Percentiles rank a stretch among this genome's conserved stretches.
Evolutionary conservation across 805 yeast species (phyloP).

Genomic region (Kodamaea jinghongensis): DNA sequence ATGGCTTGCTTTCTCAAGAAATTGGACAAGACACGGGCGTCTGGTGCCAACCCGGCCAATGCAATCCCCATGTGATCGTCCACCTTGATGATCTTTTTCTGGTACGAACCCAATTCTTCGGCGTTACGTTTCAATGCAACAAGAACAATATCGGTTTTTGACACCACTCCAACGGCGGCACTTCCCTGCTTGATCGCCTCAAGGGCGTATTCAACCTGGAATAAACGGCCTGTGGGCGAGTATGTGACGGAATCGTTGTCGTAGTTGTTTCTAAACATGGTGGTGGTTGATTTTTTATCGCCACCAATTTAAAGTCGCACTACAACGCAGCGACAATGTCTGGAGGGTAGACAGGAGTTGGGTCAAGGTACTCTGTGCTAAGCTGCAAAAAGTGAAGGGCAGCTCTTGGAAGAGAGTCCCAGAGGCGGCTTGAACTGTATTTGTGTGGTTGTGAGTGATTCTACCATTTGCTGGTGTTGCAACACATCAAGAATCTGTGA

Average conservation of each 20-base stretch:
- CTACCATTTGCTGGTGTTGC: too few species aligned
- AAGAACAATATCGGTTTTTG: constrained; percentile 82
- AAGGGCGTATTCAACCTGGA: constrained; percentile 84
- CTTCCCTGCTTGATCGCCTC: constrained; percentile 98
- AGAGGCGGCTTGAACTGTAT: too few species aligned
- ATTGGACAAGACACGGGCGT: constrained; percentile 90
- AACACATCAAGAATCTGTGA: too few species aligned
- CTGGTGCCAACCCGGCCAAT: constrained; percentile 96
- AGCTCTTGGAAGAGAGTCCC: too few species aligned
- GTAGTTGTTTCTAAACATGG: constrained; percentile 91
- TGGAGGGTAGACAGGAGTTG: neutral
- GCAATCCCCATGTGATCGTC: constrained; percentile 95
- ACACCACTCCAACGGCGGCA: constrained; percentile 92
- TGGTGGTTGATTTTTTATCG: constrained; percentile 6
- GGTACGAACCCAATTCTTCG: constrained; percentile 96
- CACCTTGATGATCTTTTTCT: constrained; percentile 85
- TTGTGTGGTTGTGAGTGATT: too few species aligned
- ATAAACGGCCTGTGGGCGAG: constrained; percentile 91
- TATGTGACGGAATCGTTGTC: constrained; percentile 98
- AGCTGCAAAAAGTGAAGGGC: too few species aligned
- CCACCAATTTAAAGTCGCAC: constrained; percentile 3
- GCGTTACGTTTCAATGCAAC: constrained; percentile 95
- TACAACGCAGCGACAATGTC: neutral
- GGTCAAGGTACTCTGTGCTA: too few species aligned
- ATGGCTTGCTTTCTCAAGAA: constrained; percentile 89